A percentile compares a stretch with the other conserved stretches of the same genome.
Conservation (phyloP, 1,139 yeast species). For the Geotrichum europaeum region DNA sequence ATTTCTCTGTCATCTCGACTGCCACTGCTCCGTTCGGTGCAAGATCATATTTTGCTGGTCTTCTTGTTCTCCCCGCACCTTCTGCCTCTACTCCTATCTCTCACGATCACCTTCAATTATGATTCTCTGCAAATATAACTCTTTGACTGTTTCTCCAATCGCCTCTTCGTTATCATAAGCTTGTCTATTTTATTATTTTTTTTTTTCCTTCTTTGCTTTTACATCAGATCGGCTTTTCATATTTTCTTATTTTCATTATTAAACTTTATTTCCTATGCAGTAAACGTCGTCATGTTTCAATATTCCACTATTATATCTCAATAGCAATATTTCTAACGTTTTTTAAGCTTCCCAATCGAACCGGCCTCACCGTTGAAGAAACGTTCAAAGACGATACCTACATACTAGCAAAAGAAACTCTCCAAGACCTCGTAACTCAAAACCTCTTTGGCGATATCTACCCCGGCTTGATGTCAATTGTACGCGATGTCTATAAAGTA, state of each 20-base stretch:
- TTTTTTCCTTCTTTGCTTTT: neutral
- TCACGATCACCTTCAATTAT: neutral
- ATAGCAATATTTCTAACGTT: neutral
- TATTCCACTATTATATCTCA: neutral
- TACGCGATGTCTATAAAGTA: constrained; percentile 15
- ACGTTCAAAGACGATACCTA: constrained; percentile 22
- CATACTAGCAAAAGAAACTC: constrained; percentile 10
- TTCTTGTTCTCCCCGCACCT: neutral
- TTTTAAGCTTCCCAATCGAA: constrained; percentile 26
- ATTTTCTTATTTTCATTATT: neutral
- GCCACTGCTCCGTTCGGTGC: neutral
- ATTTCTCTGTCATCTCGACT: neutral
- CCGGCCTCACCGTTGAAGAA: constrained; percentile 27
- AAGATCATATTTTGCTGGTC: neutral
- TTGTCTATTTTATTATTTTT: neutral
- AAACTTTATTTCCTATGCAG: neutral
- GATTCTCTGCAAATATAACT: no score
- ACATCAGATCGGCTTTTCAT: no score
- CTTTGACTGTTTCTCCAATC: no score
- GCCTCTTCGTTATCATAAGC: no score
- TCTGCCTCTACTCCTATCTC: neutral
- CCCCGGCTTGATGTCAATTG: constrained; percentile 10
- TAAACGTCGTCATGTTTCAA: neutral
- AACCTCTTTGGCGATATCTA: constrained; percentile 14
- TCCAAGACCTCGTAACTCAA: constrained; percentile 11